Conservation (phyloP, 2,329 filamentous ascomycete species). For the Stemphylium beticola region DNA sequence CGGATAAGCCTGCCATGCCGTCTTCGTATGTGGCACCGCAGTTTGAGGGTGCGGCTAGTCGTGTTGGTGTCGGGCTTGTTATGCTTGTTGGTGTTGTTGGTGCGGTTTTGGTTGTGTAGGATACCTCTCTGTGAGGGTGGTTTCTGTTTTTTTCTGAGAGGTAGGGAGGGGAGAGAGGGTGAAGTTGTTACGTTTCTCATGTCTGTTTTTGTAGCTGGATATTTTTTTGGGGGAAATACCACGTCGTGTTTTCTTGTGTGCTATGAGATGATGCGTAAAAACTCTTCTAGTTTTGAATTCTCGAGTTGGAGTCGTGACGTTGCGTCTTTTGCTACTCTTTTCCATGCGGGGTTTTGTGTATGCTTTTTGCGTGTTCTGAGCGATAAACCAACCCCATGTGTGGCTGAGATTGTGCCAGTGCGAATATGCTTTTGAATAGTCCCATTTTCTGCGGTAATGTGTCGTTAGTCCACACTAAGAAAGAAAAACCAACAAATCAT, state of each 20-base stretch:
- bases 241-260: background rate
- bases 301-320: no score
- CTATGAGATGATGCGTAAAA: no score
- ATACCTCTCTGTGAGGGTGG: background rate
- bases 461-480: no score
- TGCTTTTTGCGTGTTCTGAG: no score
- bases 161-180: background rate
- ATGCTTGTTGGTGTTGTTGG: conserved; percentile 24
- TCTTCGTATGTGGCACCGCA: conserved; percentile 16
- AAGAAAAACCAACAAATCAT: no score
- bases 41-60: conserved; percentile 38
- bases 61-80: conserved; percentile 28
- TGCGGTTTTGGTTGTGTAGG: conserved; percentile 32
- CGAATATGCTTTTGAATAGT: no score
- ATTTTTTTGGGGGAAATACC: conserved; percentile 6
- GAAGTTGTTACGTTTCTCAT: conserved; percentile 8
- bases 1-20: conserved; percentile 20
- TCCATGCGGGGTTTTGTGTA: no score
- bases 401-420: no score
- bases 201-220: background rate
- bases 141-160: background rate
- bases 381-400: no score
- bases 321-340: no score
- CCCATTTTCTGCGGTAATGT: no score
- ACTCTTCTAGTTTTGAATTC: no score